A percentile compares a stretch with the other conserved stretches of the same genome.
Evolutionary conservation across 2,329 filamentous ascomycete species (phyloP).

Genomic region (Penicillium decumbens): DNA sequence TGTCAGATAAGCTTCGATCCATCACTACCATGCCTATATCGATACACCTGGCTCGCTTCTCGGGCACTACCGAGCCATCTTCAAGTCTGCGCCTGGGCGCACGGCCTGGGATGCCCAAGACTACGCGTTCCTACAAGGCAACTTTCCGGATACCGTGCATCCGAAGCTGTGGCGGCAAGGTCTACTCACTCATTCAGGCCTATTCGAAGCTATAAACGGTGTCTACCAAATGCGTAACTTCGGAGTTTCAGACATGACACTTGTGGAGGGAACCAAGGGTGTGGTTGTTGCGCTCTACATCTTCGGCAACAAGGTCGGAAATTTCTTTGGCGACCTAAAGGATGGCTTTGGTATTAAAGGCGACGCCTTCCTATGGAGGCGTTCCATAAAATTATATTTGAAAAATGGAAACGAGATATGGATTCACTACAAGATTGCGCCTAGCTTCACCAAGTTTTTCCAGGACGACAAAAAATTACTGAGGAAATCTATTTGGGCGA

Average conservation of each 20-base stretch:
- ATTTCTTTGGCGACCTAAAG: too few relatives aligned
- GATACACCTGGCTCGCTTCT: slow-evolving; percentile 12
- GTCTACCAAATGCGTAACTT: slow-evolving; percentile 43
- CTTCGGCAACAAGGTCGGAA: too few relatives aligned
- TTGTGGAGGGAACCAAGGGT: slow-evolving; percentile 34
- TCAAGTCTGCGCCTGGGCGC: slow-evolving; percentile 24
- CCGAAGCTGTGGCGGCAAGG: slow-evolving; percentile 38
- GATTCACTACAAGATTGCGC: too few relatives aligned
- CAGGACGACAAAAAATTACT: too few relatives aligned
- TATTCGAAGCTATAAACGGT: slow-evolving; percentile 32
- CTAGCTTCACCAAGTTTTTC: too few relatives aligned
- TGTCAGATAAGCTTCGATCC: not conserved
- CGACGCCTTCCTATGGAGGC: too few relatives aligned
- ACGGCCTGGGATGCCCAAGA: slow-evolving; percentile 29
- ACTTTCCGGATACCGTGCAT: too few relatives aligned
- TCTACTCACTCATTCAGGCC: slow-evolving; percentile 28
- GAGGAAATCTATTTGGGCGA: too few relatives aligned
- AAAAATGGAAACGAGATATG: too few relatives aligned
- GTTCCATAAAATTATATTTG: too few relatives aligned
- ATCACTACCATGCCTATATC: not conserved
- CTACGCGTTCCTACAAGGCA: slow-evolving; percentile 27
- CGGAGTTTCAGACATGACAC: slow-evolving; percentile 43
- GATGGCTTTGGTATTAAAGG: too few relatives aligned
- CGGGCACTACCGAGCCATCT: slow-evolving; percentile 13
- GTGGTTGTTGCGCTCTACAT: slow-evolving; percentile 27